Base-by-base conservation (phyloP, 2,329 filamentous ascomycete species). In the Penicillium sp. region DNA sequence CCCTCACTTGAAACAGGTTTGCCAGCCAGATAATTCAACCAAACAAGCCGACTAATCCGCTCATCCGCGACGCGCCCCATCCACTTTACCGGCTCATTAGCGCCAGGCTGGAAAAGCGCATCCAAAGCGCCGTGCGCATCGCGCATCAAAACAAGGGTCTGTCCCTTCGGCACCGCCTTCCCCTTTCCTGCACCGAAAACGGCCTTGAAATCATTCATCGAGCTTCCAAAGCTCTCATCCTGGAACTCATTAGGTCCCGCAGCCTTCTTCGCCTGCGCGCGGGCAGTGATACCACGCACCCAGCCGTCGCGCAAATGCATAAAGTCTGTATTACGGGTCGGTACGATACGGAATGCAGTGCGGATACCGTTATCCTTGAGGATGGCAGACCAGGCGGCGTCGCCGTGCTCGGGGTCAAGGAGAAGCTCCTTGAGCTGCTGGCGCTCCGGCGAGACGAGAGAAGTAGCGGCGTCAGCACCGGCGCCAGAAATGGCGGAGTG, bases 321-420 rank as follows among this genome's bases (percentile, higher is more conserved):
- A 74, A 97, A 97, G 74, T 97, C 92, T 17, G 94, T 99, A 73
- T 95, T 91, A 36, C 91, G 83, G n/a, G 91, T 91, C 0, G 94
- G 94, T 3, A 93, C 86, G 60, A 99, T 88, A 43, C 93, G 84
- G 76, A 96, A 86, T 0, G 87, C 84, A 26, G 87, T 93, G 52
- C 91, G 81, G n/a, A 93, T 84, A 0, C 85, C 82, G 3, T 84
- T 80, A 0, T 86, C 78, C 55, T 80, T 78, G 26, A 97, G 76
- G 3, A 96, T 79, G 14, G 82, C 77, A 41, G 86, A 81, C 91
- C 92, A 97, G 33, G 90, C 83, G 62, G 84, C 80, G 62, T 89
- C 88, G 60, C 90, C 87, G 61, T 83, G 78, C 30, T 79, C 78
- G 0, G 88, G 81, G 68, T 96, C 88, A 19, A 91, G 80, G 1